A percentile compares a stretch with the other conserved stretches of the same genome.
These are phyloP conservation scores for Ciborinia camelliae DNA, from an alignment of 2,329 filamentous ascomycete species.

Conservation along the genomic window DNA sequence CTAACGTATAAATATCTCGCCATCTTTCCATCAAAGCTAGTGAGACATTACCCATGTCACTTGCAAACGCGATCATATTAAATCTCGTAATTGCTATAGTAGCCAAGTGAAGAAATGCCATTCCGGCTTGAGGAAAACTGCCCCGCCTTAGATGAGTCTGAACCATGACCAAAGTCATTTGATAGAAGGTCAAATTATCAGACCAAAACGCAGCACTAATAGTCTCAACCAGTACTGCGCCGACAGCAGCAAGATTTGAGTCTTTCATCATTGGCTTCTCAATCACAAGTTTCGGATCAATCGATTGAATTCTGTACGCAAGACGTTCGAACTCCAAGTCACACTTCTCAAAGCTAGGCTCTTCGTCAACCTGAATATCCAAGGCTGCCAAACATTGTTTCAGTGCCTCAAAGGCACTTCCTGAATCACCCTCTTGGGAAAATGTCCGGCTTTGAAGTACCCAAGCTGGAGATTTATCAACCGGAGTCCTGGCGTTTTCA, in stretches of 20 bases:
- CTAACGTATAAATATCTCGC: conserved; percentile 62
- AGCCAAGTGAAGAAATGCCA: conserved; percentile 65
- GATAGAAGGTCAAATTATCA: conserved; percentile 68
- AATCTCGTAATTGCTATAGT: conserved; percentile 67
- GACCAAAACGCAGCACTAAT: conserved; percentile 71
- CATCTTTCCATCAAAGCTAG: conserved; percentile 62
- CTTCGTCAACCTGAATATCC: conserved; percentile 61
- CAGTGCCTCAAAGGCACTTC: conserved; percentile 65
- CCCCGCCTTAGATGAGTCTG: conserved; percentile 62
- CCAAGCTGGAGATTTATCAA: conserved; percentile 81
- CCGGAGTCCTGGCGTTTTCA: conserved; percentile 62
- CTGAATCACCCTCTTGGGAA: conserved; percentile 68
- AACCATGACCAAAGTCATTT: conserved; percentile 64
- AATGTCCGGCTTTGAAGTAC: conserved; percentile 78
- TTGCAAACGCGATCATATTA: conserved; percentile 64
- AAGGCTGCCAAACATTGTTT: conserved; percentile 69
- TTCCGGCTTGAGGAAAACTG: conserved; percentile 65
- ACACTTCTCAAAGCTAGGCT: conserved; percentile 71
- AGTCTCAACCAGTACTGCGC: conserved; percentile 68
- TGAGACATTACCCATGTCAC: conserved; percentile 60
- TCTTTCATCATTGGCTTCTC: conserved; percentile 46
- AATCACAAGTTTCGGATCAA: conserved; percentile 49
- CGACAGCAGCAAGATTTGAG: conserved; percentile 57
- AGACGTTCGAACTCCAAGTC: conserved; percentile 69
- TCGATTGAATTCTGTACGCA: conserved; percentile 55